phyloP scores from a whole-genome alignment of 2,329 filamentous ascomycete genomes.

The Lachnellula occidentalis region DNA sequence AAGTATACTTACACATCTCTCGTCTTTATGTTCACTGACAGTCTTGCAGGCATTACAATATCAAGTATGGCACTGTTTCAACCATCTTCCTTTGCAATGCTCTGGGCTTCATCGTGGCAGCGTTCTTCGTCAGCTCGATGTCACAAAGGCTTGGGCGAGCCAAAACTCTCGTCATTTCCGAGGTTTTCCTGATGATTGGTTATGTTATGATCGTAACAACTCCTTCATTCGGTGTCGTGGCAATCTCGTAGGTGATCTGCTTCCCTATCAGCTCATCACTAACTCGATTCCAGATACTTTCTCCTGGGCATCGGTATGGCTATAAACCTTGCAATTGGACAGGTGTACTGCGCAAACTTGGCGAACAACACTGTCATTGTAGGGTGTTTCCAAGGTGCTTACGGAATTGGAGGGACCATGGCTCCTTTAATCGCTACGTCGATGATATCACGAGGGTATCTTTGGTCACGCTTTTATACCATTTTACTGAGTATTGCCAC shows the following conservation, averaged over 20 bases:
- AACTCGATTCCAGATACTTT: slow-evolving; percentile 44
- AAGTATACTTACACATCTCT: slow-evolving; percentile 33
- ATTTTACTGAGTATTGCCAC: slow-evolving; percentile 55
- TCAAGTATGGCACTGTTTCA: slow-evolving; percentile 71
- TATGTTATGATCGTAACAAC: slow-evolving; percentile 59
- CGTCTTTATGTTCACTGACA: slow-evolving; percentile 2
- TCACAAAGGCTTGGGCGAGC: slow-evolving; percentile 58
- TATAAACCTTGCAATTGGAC: slow-evolving; percentile 49
- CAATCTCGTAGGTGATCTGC: slow-evolving; percentile 40
- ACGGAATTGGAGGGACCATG: slow-evolving; percentile 56
- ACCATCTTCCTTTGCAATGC: slow-evolving; percentile 75
- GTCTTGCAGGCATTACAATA: slow-evolving; percentile 51
- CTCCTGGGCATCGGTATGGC: slow-evolving; percentile 54
- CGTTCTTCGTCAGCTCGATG: slow-evolving; percentile 56
- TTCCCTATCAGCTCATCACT: neutral
- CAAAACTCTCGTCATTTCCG: slow-evolving; percentile 52
- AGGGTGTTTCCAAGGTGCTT: slow-evolving; percentile 60
- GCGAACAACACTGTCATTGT: slow-evolving; percentile 46
- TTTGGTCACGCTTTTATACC: slow-evolving; percentile 68
- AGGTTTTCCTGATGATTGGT: slow-evolving; percentile 50
- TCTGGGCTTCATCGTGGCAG: slow-evolving; percentile 68
- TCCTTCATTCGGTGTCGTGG: slow-evolving; percentile 64
- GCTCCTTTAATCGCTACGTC: slow-evolving; percentile 66
- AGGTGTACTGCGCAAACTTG: slow-evolving; percentile 51
- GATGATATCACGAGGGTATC: slow-evolving; percentile 57